phyloP scores from a whole-genome alignment of 768 basidiomycete species.

The Pulveroboletus sp. region DNA sequence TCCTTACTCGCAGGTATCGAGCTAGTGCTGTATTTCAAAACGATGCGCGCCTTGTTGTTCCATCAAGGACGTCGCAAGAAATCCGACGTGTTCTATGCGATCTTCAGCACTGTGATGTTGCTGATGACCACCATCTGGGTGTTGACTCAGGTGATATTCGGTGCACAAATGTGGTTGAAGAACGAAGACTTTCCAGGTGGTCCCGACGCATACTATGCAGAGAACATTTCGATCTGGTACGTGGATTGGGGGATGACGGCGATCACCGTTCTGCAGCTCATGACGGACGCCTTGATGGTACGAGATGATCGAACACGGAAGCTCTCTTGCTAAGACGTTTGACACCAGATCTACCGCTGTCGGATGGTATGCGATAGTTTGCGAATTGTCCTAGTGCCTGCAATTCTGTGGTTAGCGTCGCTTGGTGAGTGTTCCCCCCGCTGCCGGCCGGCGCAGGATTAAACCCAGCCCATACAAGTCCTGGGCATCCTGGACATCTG shows the following conservation, averaged over 20 bases:
- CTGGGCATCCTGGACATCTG: slow-evolving; percentile 16
- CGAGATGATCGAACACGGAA: neutral
- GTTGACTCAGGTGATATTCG: slow-evolving; percentile 27
- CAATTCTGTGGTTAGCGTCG: slow-evolving; percentile 20
- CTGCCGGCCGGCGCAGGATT: neutral
- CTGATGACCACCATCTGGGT: slow-evolving; percentile 32
- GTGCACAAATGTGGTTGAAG: slow-evolving; percentile 35
- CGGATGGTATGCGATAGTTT: slow-evolving; percentile 29
- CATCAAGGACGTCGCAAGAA: neutral
- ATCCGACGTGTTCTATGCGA: slow-evolving; percentile 17
- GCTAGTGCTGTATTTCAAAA: slow-evolving; percentile 23
- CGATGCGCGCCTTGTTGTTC: slow-evolving; percentile 18
- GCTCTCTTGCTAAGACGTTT: neutral
- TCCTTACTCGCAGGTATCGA: slow-evolving; percentile 16
- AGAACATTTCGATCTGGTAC: slow-evolving; percentile 26
- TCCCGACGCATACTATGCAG: slow-evolving; percentile 29
- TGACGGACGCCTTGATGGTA: slow-evolving; percentile 38
- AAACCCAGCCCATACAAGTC: slow-evolving; percentile 4
- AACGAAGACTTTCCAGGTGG: slow-evolving; percentile 32
- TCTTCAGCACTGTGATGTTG: slow-evolving; percentile 26
- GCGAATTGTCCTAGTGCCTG: slow-evolving; percentile 16
- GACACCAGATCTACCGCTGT: slow-evolving; percentile 36
- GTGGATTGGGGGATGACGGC: slow-evolving; percentile 29
- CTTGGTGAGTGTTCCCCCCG: slow-evolving; percentile 16
- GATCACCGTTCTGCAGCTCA: slow-evolving; percentile 28